Evolutionary conservation across 805 yeast species (phyloP), one percentile per base, ranked within the genome.

Genomic region (Torulaspora microellipsoides): DNA sequence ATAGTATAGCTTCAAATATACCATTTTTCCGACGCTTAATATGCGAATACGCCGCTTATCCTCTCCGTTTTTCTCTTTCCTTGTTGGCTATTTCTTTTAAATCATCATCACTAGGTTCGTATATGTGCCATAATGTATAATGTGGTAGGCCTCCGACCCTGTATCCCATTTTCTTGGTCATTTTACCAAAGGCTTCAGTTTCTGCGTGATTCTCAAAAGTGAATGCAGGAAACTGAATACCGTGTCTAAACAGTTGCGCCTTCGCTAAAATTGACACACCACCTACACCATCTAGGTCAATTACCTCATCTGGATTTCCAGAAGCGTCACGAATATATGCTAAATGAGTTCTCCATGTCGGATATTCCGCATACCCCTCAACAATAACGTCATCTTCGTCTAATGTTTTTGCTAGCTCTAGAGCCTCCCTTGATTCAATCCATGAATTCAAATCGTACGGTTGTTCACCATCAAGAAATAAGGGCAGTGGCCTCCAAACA

Each of bases 401-500:
- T 42, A 85, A 67, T 0, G 73, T 72, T 32, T 67, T 62, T 0
- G 95, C 93, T 54, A 85, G 65, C 39, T 79, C 79, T 12, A 83
- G 47, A 1, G 87, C 96, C 8, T 83, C 80, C 5, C 80, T 83
- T 3, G 90, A 80, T 68, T 93, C 99, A 45, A 87, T 77, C 99
- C 99, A 93, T 11, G 97, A 86, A 67, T 93, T 93, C 60, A 93
- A 76, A 66, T 93, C 99, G 64, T 93, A 93, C 1, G 98, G 89
- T 66, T 93, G 99, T 61, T 86, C 95, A 15, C 56, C 55, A 51
- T 79, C 78, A 49, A 93, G 75, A 67, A 90, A 93, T 36, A 81
- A 83, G 2, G 99, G 99, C 48, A 93, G 72, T 2, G 98, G 99
- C 55, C 99, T 76, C 99, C 99, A 93, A 28, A 93, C 96, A 59